A percentile compares a stretch with the other conserved stretches of the same genome.
Evolutionary conservation across 148 eudicot species (phyloP).

Genomic region (Silene conica): DNA sequence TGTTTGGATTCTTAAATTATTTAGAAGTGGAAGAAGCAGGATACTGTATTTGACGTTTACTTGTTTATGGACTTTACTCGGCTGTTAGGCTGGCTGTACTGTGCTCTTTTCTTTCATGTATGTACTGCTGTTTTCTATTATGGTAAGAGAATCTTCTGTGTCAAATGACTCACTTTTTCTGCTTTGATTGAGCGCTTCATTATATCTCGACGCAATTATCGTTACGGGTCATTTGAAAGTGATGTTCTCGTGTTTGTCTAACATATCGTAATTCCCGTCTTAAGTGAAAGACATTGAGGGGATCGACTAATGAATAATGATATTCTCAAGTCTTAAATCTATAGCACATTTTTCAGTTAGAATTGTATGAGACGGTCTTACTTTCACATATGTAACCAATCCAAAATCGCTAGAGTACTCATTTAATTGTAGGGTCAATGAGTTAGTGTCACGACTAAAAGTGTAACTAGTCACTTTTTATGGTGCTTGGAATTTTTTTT

Average conservation of each 20-base stretch:
- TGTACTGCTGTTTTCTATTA: slow-evolving; percentile 12
- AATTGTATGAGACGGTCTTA: not conserved
- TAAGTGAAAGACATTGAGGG: no score
- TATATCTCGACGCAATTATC: no score
- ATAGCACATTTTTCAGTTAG: not conserved
- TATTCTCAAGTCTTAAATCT: no score
- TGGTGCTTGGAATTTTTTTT: not conserved
- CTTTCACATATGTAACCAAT: no score
- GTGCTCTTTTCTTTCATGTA: slow-evolving; percentile 8
- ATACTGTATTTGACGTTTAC: slow-evolving; percentile 9
- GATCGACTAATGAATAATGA: no score
- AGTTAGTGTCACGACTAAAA: no score
- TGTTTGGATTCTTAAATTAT: not conserved
- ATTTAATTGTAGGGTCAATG: not conserved
- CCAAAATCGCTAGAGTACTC: no score
- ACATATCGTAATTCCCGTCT: no score
- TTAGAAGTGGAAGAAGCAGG: not conserved
- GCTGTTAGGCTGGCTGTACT: slow-evolving; percentile 9
- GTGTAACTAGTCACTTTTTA: not conserved
- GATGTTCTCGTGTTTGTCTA: no score
- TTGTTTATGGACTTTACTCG: slow-evolving; percentile 1
- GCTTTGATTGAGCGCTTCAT: not conserved
- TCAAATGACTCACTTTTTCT: not conserved
- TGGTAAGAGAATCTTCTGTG: slow-evolving; percentile 8
- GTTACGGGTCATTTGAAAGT: no score